Percentiles rank a stretch among this genome's conserved stretches.
Conservation (phyloP, 2,329 filamentous ascomycete genomes). For the Davidsoniella virescens region DNA sequence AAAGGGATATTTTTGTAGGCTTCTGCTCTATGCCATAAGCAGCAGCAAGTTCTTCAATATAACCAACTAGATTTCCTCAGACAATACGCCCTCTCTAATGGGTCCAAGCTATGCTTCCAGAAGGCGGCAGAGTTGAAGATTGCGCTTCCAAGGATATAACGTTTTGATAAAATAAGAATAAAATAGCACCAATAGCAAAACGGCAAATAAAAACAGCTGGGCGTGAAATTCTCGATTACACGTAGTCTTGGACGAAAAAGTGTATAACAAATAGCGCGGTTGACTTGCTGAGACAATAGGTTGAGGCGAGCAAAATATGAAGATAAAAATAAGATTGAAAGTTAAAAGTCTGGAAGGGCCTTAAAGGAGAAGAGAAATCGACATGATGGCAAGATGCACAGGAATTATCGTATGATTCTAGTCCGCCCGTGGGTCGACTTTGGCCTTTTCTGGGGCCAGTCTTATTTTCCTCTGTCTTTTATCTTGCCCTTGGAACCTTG, state of each 20-base stretch:
- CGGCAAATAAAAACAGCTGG: background rate
- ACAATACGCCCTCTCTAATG: too few species aligned
- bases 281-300: background rate
- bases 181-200: background rate
- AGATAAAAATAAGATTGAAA: background rate
- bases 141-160: background rate
- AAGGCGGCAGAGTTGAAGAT: background rate
- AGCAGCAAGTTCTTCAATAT: too few species aligned
- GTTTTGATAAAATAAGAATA: background rate
- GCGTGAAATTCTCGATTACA: background rate
- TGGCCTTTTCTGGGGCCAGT: background rate
- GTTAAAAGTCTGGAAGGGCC: slow-evolving; percentile 16
- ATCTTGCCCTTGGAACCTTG: too few species aligned
- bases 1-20: too few species aligned
- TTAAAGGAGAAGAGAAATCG: slow-evolving; percentile 15
- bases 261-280: background rate
- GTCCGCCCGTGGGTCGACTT: slow-evolving; percentile 6
- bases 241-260: background rate
- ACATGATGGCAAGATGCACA: slow-evolving; percentile 11
- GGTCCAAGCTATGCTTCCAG: too few species aligned
- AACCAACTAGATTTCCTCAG: too few species aligned
- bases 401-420: slow-evolving; percentile 12
- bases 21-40: too few species aligned
- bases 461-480: too few species aligned
- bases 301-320: slow-evolving; percentile 7